Percentiles rank a stretch among this genome's conserved stretches.
These are phyloP conservation scores for Multifurca ochricompacta DNA, from an alignment of 768 basidiomycete species.

Conservation along the genomic window DNA sequence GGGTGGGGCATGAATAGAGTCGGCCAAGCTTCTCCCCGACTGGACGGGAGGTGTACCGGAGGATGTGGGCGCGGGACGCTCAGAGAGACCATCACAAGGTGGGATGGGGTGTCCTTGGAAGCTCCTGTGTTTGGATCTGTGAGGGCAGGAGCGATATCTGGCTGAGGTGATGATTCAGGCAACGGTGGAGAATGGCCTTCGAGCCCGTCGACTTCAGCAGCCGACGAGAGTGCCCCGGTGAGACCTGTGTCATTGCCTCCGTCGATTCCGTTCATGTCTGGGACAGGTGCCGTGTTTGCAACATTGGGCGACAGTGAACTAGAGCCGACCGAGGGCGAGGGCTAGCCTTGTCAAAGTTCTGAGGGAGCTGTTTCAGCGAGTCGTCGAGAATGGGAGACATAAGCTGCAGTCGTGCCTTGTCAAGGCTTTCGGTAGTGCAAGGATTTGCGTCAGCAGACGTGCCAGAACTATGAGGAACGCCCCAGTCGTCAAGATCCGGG, in stretches of 20 bases:
- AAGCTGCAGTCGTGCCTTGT: constrained; percentile 29
- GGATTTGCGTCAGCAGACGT: constrained; percentile 10
- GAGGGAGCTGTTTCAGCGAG: constrained; percentile 20
- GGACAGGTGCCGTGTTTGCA: background rate
- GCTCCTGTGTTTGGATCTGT: background rate
- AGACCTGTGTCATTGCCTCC: background rate
- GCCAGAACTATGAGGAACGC: constrained; percentile 41
- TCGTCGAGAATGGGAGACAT: constrained; percentile 22
- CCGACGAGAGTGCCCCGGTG: background rate
- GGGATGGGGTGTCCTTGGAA: background rate
- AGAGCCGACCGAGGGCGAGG: constrained; percentile 7
- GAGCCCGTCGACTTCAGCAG: background rate
- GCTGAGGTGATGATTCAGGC: background rate
- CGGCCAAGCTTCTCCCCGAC: background rate
- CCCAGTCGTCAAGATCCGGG: constrained; percentile 85
- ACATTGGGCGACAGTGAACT: constrained; percentile 1
- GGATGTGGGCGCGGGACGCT: background rate
- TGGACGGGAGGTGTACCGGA: background rate
- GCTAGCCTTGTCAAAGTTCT: constrained; percentile 14
- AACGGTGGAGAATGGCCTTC: background rate
- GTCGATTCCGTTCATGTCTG: background rate
- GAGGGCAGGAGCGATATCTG: background rate
- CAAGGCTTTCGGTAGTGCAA: constrained; percentile 20
- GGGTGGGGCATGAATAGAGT: constrained; percentile 1
- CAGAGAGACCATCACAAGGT: background rate